These are phyloP conservation scores for Sesbania bispinosa DNA, from an alignment of 306 rosid genomes.

Conservation along the genomic window DNA sequence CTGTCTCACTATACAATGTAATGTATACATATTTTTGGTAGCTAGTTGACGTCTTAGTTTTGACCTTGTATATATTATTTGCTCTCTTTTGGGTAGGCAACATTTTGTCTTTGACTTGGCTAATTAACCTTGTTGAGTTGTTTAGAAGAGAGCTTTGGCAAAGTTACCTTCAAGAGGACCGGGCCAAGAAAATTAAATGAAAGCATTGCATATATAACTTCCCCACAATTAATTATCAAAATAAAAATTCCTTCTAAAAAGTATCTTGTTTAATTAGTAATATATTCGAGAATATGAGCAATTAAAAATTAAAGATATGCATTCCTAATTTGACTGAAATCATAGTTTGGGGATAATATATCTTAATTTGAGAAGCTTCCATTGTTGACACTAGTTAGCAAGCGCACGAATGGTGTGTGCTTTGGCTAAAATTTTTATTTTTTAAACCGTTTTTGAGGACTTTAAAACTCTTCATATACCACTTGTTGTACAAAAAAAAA, in stretches of 20 bases:
- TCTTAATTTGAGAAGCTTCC: constrained; percentile 34
- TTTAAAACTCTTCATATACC: not conserved
- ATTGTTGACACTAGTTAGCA: constrained; percentile 33
- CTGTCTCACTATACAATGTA: not conserved
- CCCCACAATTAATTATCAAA: not conserved
- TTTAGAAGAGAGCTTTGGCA: not conserved
- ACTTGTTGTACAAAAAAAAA: not conserved
- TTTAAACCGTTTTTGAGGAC: not conserved
- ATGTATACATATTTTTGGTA: not conserved
- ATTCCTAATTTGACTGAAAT: constrained; percentile 15
- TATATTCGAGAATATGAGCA: constrained; percentile 2
- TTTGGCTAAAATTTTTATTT: constrained; percentile 1
- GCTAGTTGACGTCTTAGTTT: not conserved
- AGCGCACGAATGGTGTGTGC: constrained; percentile 20
- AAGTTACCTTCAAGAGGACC: too few relatives aligned
- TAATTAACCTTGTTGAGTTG: not conserved
- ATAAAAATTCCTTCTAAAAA: not conserved
- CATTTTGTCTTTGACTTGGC: too few relatives aligned
- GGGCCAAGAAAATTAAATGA: too few relatives aligned
- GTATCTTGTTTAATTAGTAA: not conserved
- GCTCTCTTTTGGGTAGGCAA: too few relatives aligned
- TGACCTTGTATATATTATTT: too few relatives aligned
- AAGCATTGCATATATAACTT: not conserved
- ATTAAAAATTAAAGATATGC: not conserved
- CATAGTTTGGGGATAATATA: too few relatives aligned